Evolutionary conservation across 169 alveolate species (phyloP).

Genomic region (Nephromyces sp.): DNA sequence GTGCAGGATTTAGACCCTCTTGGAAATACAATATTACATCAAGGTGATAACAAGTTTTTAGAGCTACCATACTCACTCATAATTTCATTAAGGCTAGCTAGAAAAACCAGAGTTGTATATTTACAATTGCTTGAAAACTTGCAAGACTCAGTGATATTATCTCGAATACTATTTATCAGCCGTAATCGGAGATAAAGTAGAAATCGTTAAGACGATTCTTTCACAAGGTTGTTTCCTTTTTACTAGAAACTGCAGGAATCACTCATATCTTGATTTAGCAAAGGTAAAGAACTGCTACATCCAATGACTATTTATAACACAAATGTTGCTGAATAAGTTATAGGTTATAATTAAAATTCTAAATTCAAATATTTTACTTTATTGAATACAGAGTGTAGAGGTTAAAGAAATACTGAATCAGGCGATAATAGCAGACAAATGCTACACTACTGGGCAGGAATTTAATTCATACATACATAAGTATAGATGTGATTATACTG

Average conservation of each 20-base stretch:
- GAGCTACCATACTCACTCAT: too few relatives aligned
- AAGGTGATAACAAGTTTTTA: not conserved
- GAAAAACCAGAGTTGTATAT: too few relatives aligned
- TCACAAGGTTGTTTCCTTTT: not conserved
- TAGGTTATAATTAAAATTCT: not conserved
- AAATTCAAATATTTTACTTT: not conserved
- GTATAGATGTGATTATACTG: not conserved
- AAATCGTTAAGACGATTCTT: not conserved
- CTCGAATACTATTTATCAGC: not conserved
- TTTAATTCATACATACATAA: not conserved
- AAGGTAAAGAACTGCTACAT: not conserved
- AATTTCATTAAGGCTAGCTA: too few relatives aligned
- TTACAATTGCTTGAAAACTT: too few relatives aligned
- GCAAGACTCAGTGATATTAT: too few relatives aligned
- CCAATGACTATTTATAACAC: too few relatives aligned
- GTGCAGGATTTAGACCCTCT: not conserved
- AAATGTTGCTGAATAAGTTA: not conserved
- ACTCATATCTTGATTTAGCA: not conserved
- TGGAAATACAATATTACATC: constrained; percentile 30
- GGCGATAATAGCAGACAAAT: not conserved
- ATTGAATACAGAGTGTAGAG: not conserved
- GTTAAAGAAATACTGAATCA: not conserved
- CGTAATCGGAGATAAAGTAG: not conserved
- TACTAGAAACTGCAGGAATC: not conserved
- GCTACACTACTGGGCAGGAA: not conserved